Conservation (phyloP, 805 yeast species). For the Candida parachauliodes region DNA sequence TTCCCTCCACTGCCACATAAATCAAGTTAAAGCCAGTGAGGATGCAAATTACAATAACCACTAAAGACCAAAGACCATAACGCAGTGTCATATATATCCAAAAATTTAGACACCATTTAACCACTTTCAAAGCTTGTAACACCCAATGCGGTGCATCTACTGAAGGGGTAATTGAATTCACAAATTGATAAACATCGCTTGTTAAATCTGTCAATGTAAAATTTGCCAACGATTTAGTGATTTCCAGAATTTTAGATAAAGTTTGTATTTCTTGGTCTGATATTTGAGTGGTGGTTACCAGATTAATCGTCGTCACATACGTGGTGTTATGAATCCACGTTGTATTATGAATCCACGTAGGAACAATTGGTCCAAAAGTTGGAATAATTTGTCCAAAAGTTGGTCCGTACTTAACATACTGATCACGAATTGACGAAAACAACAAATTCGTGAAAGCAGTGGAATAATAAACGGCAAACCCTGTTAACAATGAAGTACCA, state of each 20-base stretch:
- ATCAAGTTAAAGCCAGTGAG: neutral
- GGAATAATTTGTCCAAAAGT: too few species aligned
- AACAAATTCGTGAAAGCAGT: neutral
- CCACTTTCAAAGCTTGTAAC: neutral
- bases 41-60: neutral
- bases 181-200: neutral
- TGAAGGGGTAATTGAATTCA: neutral
- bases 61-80: neutral
- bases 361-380: conserved; percentile 1
- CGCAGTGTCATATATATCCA: neutral
- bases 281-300: neutral
- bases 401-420: neutral
- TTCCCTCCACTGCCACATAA: neutral
- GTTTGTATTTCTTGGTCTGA: neutral
- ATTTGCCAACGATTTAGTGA: neutral
- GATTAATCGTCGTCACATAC: conserved; percentile 1
- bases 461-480: conserved; percentile 1
- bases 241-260: neutral
- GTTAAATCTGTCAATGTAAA: neutral
- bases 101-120: neutral
- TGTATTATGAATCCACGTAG: conserved; percentile 1
- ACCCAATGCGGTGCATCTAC: neutral
- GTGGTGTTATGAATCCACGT: neutral
- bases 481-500: conserved; percentile 1
- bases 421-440: conserved; percentile 1